phyloP scores from a whole-genome alignment of 768 basidiomycete species.

The Leucosporidium creatinivorum region DNA sequence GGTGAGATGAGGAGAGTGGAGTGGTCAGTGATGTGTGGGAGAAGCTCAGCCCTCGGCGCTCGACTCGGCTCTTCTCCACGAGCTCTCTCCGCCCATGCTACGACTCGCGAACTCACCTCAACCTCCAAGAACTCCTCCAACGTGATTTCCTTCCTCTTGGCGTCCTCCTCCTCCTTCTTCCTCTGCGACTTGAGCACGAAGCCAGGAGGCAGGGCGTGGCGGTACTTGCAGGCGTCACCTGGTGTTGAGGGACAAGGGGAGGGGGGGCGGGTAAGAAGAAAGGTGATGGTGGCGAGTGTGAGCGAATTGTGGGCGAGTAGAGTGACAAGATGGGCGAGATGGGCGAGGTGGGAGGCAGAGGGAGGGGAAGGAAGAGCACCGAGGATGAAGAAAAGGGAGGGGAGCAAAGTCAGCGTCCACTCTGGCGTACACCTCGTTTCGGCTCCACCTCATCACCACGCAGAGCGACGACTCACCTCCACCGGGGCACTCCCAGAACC shows the following conservation, averaged over 20 bases:
- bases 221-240: conserved; percentile 73
- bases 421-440: too few relatives aligned
- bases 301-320: too few relatives aligned
- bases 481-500: conserved; percentile 81
- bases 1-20: background rate
- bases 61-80: too few relatives aligned
- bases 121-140: conserved; percentile 96
- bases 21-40: background rate
- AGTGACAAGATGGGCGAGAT: too few relatives aligned
- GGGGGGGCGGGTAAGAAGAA: background rate
- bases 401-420: too few relatives aligned
- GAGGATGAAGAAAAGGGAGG: too few relatives aligned
- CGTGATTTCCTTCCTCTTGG: conserved; percentile 74
- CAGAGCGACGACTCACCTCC: conserved; percentile 44
- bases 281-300: too few relatives aligned
- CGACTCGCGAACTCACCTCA: conserved; percentile 57
- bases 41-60: background rate
- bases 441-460: too few relatives aligned
- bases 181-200: conserved; percentile 90
- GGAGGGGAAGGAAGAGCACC: too few relatives aligned
- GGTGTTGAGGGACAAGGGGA: background rate
- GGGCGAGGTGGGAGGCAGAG: too few relatives aligned
- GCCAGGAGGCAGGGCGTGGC: conserved; percentile 90
- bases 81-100: too few relatives aligned
- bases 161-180: conserved; percentile 84